These are phyloP conservation scores for Phytophthora agathidicida DNA, from an alignment of 352 stramenopile species.

Conservation along the genomic window DNA sequence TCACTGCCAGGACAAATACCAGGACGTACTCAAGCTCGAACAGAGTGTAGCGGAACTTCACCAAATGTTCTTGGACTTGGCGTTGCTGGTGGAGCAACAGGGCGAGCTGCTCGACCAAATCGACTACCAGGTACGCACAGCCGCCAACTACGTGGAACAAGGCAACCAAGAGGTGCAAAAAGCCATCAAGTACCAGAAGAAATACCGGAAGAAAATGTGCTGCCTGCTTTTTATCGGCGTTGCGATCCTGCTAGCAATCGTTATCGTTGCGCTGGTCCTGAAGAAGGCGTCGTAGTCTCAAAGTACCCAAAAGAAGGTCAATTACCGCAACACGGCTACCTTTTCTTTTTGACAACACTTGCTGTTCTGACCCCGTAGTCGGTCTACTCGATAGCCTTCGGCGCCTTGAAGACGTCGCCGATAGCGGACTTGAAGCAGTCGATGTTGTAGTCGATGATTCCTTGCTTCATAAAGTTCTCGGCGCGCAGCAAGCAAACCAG, in stretches of 20 bases:
- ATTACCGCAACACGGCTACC: conserved; percentile 5
- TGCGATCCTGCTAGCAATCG: conserved; percentile 79
- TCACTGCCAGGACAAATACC: conserved; percentile 97
- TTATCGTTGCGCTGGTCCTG: conserved; percentile 73
- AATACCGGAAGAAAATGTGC: conserved; percentile 97
- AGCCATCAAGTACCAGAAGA: conserved; percentile 96
- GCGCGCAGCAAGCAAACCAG: conserved; percentile 96
- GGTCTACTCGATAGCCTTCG: conserved; percentile 54
- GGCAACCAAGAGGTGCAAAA: conserved; percentile 95
- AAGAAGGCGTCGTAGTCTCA: conserved; percentile 40
- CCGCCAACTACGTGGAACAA: conserved; percentile 97
- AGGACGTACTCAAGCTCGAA: conserved; percentile 97
- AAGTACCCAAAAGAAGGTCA: neutral
- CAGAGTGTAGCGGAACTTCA: conserved; percentile 97
- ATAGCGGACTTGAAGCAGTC: conserved; percentile 97
- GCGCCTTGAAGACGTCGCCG: conserved; percentile 84
- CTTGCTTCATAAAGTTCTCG: conserved; percentile 98
- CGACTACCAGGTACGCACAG: conserved; percentile 94
- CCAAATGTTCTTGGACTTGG: conserved; percentile 99
- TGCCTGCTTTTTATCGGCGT: conserved; percentile 84
- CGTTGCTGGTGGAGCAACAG: conserved; percentile 97
- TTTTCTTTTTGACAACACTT: conserved; percentile 9
- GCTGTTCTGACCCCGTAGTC: neutral
- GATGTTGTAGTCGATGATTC: conserved; percentile 99
- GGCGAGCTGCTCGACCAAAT: conserved; percentile 99